phyloP scores from a whole-genome alignment of 1,139 yeast genomes.

The Candida sp. region DNA sequence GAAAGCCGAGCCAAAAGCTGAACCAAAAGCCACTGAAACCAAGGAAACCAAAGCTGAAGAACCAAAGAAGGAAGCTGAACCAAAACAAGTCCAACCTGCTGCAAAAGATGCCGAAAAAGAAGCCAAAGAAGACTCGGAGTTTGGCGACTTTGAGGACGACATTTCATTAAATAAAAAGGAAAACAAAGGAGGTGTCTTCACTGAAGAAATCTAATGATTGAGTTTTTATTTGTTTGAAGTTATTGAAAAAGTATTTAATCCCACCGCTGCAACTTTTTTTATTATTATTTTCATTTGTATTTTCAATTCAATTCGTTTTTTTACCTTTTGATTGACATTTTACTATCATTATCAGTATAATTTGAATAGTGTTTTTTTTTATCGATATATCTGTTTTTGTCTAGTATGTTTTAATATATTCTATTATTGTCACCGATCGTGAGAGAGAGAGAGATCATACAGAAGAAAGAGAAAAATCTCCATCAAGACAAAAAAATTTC shows the following conservation, averaged over 20 bases:
- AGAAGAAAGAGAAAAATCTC: background rate
- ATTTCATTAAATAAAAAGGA: slow-evolving; percentile 27
- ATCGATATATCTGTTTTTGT: background rate
- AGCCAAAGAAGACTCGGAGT: slow-evolving; percentile 14
- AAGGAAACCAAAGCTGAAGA: slow-evolving; percentile 13
- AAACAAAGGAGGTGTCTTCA: slow-evolving; percentile 43
- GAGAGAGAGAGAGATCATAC: background rate
- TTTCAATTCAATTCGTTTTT: slow-evolving; percentile 2
- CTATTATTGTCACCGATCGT: background rate
- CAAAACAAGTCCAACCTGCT: slow-evolving; percentile 14
- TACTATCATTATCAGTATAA: background rate
- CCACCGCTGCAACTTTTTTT: background rate
- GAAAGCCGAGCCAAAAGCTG: slow-evolving; percentile 16
- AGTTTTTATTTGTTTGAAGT: background rate
- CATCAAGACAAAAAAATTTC: background rate
- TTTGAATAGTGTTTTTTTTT: background rate
- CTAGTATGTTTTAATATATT: slow-evolving; percentile 2
- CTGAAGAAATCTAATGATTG: slow-evolving; percentile 41
- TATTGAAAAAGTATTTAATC: background rate
- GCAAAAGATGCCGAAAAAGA: slow-evolving; percentile 15
- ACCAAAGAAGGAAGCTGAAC: slow-evolving; percentile 15
- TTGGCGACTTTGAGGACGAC: slow-evolving; percentile 18
- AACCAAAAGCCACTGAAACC: background rate
- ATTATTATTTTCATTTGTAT: background rate
- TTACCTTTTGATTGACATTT: slow-evolving; percentile 4